These are phyloP conservation scores for Neurospora sp. DNA, from an alignment of 495 filamentous ascomycete genomes.

Conservation along the genomic window DNA sequence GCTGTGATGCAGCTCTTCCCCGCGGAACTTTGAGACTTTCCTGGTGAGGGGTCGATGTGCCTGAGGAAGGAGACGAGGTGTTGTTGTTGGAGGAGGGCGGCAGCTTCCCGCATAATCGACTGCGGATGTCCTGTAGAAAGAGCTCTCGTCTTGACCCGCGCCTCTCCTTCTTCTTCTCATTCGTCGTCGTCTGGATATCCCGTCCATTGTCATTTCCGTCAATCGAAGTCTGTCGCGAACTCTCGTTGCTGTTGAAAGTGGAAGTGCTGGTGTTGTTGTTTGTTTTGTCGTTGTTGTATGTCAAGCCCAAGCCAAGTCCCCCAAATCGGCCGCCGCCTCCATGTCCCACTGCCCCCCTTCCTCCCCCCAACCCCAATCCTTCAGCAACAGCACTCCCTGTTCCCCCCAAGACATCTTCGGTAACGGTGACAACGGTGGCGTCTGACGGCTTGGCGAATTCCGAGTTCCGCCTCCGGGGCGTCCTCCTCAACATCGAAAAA, in stretches of 20 bases:
- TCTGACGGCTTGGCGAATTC: background rate
- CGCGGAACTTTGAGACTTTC: background rate
- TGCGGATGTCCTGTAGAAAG: conserved; percentile 22
- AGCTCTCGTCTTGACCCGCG: conserved; percentile 26
- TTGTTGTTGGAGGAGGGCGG: background rate
- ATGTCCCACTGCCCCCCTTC: background rate
- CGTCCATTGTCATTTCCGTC: background rate
- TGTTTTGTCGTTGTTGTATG: conserved; percentile 1
- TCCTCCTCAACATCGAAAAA: conserved; percentile 20
- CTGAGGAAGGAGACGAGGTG: background rate
- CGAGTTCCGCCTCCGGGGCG: conserved; percentile 11
- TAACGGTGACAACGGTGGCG: background rate
- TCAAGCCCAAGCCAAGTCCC: conserved; percentile 8
- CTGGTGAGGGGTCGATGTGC: background rate
- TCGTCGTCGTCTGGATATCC: background rate
- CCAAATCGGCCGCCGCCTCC: background rate
- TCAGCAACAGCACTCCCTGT: conserved; percentile 3
- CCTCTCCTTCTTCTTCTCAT: conserved; percentile 18
- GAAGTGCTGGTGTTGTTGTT: background rate
- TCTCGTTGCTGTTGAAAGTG: background rate
- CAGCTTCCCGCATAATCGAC: conserved; percentile 17
- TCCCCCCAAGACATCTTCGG: background rate
- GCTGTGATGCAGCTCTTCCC: conserved; percentile 1
- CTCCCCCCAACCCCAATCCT: background rate
- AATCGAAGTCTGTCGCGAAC: background rate